Evolutionary conservation across 768 basidiomycete species (phyloP), one percentile per base, ranked within the genome.

Genomic region (Phaeolepiota aurea): DNA sequence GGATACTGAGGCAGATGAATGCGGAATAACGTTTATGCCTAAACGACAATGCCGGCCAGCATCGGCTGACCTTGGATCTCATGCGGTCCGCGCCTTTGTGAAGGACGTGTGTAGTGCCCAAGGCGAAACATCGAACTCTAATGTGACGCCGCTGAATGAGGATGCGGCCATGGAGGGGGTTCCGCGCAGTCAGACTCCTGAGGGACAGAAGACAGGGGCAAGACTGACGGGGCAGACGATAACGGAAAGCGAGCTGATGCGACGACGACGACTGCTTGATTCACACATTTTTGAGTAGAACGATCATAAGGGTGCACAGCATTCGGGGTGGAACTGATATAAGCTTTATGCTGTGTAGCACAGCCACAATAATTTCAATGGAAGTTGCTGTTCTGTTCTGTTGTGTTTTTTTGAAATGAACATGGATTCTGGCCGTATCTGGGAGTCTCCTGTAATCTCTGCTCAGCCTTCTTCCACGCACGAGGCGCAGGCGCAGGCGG

Each of bases 241-340:
- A 42, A 72, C 74, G n/a, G 86, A 89, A 59, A 72, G 66, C 14
- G 87, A 87, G 58, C 57, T 90, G 56, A 82, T 92, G 71, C 64
- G 80, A 51, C 71, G 90, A 50, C 74, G 85, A 39, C 74, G 89
- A 51, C 56, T 92, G 55, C 65, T 92, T 40, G 83, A 86, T 48
- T 71, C 80, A 38, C 82, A 85, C 54, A 78, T 83, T 37, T 79
- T 71, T 53, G 67, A 69, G 46, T 63, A 62, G 54, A 51, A 38
- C 25, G 41, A 28, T 37, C 19, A 32, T 12, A 37, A 33, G 48
- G 40, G 42, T 45, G 61, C 61, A 61, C 59, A 61, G 59, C 59
- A 53, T 61, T 54, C 39, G 45, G 38, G 48, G 47, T 41, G 46
- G 53, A 54, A 49, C 52, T 50, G 52, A 52, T 54, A 57, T 57